Evolutionary conservation across 2,329 filamentous ascomycete species (phyloP).

Genomic region (Xylariales sp.): DNA sequence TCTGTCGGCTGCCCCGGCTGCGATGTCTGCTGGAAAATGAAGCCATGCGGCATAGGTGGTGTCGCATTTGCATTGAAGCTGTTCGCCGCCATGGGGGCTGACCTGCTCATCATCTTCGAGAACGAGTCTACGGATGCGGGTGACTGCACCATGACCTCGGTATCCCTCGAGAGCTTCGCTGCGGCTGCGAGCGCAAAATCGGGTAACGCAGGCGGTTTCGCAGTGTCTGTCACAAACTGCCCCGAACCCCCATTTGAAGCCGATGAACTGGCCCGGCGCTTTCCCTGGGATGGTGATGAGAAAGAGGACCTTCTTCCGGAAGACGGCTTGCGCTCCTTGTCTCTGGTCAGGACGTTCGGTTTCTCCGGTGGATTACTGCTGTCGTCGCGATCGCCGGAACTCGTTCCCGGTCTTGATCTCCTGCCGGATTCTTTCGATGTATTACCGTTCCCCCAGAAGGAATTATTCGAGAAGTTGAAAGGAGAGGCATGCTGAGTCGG

Average conservation of each 20-base stretch:
- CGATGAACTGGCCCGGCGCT: constrained; percentile 38
- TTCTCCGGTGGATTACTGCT: constrained; percentile 11
- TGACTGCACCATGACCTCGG: constrained; percentile 24
- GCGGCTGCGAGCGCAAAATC: constrained; percentile 48
- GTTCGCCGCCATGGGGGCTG: constrained; percentile 28
- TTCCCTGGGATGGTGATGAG: constrained; percentile 32
- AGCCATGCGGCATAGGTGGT: constrained; percentile 20
- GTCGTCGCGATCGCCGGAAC: constrained; percentile 25
- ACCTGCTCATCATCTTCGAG: constrained; percentile 40
- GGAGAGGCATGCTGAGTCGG: constrained; percentile 7
- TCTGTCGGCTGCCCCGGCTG: constrained; percentile 29
- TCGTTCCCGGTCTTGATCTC: constrained; percentile 31
- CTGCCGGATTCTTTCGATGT: constrained; percentile 12
- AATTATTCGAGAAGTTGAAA: constrained; percentile 24
- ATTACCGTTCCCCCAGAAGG: constrained; percentile 20
- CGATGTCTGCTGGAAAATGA: constrained; percentile 7
- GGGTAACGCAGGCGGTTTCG: constrained; percentile 48
- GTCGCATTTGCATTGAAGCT: constrained; percentile 22
- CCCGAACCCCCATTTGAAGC: constrained; percentile 29
- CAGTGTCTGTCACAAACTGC: constrained; percentile 34
- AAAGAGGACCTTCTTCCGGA: constrained; percentile 52
- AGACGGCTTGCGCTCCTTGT: constrained; percentile 48
- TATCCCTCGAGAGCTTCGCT: constrained; percentile 35
- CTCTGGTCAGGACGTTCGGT: constrained; percentile 33
- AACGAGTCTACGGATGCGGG: constrained; percentile 32